A percentile compares a stretch with the other conserved stretches of the same genome.
Evolutionary conservation across 306 rosid genomes (phyloP).

Genomic region (Calophaca sinica): DNA sequence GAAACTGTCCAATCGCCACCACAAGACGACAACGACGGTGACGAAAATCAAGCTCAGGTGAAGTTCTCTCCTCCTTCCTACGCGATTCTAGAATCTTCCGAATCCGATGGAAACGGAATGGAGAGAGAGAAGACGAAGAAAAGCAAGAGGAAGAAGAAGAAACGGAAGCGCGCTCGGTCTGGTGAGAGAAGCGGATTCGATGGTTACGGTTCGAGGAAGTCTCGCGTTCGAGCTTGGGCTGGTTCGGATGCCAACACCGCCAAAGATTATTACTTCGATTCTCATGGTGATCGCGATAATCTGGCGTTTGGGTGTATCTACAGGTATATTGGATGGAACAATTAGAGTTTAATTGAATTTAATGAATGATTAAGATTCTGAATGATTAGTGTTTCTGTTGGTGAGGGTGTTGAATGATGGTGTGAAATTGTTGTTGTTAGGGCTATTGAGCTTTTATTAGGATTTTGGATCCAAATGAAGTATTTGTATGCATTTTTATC

Average conservation of each 20-base stretch:
- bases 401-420: constrained; percentile 23
- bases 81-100: constrained; percentile 79
- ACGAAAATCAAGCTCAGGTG: constrained; percentile 25
- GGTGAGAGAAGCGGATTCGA: constrained; percentile 54
- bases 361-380: not conserved
- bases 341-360: constrained; percentile 4
- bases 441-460: not conserved
- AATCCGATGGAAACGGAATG: constrained; percentile 57
- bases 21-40: constrained; percentile 44
- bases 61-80: constrained; percentile 51
- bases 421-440: constrained; percentile 1
- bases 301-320: constrained; percentile 76
- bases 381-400: constrained; percentile 15
- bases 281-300: constrained; percentile 82
- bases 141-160: constrained; percentile 61
- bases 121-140: constrained; percentile 39
- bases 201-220: constrained; percentile 69
- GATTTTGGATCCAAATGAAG: not conserved
- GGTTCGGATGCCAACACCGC: constrained; percentile 60
- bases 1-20: constrained; percentile 36
- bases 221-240: constrained; percentile 81
- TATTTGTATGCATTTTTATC: not conserved
- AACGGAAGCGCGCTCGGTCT: constrained; percentile 57
- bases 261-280: constrained; percentile 82
- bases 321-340: constrained; percentile 53